A percentile compares a stretch with the other conserved stretches of the same genome.
Evolutionary conservation across 2,329 filamentous ascomycete genomes (phyloP).

Genomic region (Metarhizium anisopliae): DNA sequence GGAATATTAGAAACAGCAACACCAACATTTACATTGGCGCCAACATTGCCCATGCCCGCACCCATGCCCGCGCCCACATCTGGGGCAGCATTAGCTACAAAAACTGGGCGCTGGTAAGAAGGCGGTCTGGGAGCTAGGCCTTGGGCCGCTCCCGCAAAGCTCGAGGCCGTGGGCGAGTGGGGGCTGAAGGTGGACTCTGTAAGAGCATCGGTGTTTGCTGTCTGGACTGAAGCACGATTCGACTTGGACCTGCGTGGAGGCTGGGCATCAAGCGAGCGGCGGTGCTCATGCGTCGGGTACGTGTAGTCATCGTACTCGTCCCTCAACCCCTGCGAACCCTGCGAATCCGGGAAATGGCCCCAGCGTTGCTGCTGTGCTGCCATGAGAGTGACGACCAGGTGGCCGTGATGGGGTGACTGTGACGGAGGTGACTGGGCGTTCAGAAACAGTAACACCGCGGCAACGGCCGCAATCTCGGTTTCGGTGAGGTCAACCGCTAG

Average conservation of each 20-base stretch:
- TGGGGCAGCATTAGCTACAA: not conserved
- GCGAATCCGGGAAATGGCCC: conserved; percentile 45
- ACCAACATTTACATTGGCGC: not conserved
- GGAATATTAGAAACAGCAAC: not conserved
- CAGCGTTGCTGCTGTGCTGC: conserved; percentile 36
- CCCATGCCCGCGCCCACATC: not conserved
- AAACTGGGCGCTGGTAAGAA: conserved; percentile 38
- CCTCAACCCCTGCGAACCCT: conserved; percentile 15
- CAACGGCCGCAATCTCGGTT: not conserved
- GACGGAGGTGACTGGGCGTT: not conserved
- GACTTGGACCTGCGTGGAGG: conserved; percentile 35
- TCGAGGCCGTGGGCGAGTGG: conserved; percentile 43
- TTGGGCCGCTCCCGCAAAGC: conserved; percentile 35
- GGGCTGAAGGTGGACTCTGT: conserved; percentile 52
- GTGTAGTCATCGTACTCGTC: conserved; percentile 6
- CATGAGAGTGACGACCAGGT: conserved; percentile 1
- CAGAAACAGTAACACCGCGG: not conserved
- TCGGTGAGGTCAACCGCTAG: not conserved
- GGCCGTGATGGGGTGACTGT: not conserved
- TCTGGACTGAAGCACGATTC: conserved; percentile 47
- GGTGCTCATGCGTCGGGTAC: conserved; percentile 3
- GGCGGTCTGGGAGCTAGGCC: conserved; percentile 51
- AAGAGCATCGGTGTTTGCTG: conserved; percentile 42
- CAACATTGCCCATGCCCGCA: not conserved
- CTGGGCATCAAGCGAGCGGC: conserved; percentile 22